Base-by-base conservation (phyloP, 1,284 basidiomycete genomes). In the Trichosporon ovoides region DNA sequence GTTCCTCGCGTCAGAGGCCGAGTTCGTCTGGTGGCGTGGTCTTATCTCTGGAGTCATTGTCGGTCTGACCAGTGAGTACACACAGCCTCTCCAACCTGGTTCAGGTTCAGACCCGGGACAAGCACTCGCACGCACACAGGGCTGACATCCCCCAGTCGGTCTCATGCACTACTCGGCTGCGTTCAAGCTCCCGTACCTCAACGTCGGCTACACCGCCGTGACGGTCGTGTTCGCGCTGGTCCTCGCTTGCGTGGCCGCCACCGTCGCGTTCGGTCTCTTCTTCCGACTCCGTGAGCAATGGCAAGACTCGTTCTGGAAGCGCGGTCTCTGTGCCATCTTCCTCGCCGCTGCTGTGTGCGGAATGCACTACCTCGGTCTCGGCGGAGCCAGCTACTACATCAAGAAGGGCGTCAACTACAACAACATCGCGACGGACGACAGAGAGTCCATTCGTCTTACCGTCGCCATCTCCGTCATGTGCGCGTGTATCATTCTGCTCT, bases 31-130 rank as follows among this genome's bases (percentile, higher is more conserved):
- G 22, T 75, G 73, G 69, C 73, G 79, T 56, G 75, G 77, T 55
- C 43, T 71, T 38, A 60, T 77, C 80, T 61, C 87, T 83, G 64
- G 90, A 82, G 49, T 88, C 78, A 76, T 92, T 84, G 76, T 93
- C 85, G 66, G 86, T 79, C 51, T 89, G 83, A 60, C 91, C 84
- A 78, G 93, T 89, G 67, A 89, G 77, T 59, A 31, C 28, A 31
- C 28, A 31, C 9, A 31, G 28, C 28, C 5, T 9, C 28, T 31
- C 28, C 28, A 31, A 9, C 9, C 28, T 31, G 4, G 28, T 31
- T 31, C 28, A 31, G 28, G 9, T 9, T 9, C 5, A 31, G 28
- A 31, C 63, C 34, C 38, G 52, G 38, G 33, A 20, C 9, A 19
- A 33, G 12, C 31, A 6, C n/a, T 3, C 12, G 9, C 16, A 34